Conservation (phyloP, 2,329 filamentous ascomycete genomes). For the Aspergillus ibericus region DNA sequence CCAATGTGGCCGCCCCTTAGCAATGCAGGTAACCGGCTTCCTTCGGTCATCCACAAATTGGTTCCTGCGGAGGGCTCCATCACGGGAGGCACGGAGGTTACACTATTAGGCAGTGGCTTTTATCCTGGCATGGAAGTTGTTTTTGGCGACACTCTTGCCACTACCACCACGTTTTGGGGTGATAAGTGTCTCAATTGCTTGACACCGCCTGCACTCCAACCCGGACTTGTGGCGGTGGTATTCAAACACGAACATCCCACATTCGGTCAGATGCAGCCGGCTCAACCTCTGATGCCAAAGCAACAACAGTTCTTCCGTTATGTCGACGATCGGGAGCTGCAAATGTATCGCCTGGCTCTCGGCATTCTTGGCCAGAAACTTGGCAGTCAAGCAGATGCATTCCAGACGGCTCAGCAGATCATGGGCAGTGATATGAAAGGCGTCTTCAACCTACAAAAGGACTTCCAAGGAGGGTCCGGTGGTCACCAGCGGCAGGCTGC, state of each 20-base stretch:
- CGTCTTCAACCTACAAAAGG: conserved; percentile 50
- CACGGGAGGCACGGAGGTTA: conserved; percentile 82
- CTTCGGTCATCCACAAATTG: conserved; percentile 74
- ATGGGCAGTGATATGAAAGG: conserved; percentile 46
- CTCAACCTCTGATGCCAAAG: conserved; percentile 47
- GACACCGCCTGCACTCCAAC: conserved; percentile 67
- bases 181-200: conserved; percentile 77
- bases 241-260: conserved; percentile 60
- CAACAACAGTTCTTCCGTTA: conserved; percentile 68
- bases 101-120: conserved; percentile 77
- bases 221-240: conserved; percentile 70
- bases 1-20: conserved; percentile 55
- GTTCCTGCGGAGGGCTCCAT: conserved; percentile 81
- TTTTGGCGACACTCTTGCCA: conserved; percentile 70
- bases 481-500: conserved; percentile 48
- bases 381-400: conserved; percentile 49
- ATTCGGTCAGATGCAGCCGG: conserved; percentile 47
- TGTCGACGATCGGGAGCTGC: conserved; percentile 50
- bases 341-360: conserved; percentile 47
- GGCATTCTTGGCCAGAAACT: conserved; percentile 50
- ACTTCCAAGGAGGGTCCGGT: conserved; percentile 45
- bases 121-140: conserved; percentile 77
- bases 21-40: conserved; percentile 52
- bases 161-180: conserved; percentile 78
- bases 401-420: conserved; percentile 50